phyloP scores from a whole-genome alignment of 345 rosid genomes.

The Eucalyptus sp. region DNA sequence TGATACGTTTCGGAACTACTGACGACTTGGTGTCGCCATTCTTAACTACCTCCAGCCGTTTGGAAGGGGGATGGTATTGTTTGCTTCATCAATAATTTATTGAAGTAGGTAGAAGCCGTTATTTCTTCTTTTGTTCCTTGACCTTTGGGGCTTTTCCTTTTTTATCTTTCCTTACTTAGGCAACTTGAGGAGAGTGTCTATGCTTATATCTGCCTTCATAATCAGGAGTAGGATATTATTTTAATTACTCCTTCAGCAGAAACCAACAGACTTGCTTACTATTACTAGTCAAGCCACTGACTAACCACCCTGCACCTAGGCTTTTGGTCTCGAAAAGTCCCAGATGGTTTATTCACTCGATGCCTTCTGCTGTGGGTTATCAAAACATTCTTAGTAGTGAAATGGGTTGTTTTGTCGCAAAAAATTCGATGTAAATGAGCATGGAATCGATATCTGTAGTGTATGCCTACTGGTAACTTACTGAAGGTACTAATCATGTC shows the following conservation, averaged over 20 bases:
- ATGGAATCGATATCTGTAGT: not conserved
- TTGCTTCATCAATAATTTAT: not conserved
- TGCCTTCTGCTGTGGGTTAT: not conserved
- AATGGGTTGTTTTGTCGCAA: not conserved
- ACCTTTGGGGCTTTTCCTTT: not conserved
- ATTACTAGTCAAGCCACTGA: not conserved
- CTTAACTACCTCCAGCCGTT: not conserved
- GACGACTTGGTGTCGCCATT: not conserved
- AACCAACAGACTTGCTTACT: not conserved
- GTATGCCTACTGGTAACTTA: not conserved
- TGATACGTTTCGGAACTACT: not conserved
- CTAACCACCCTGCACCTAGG: not conserved
- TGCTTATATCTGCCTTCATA: not conserved
- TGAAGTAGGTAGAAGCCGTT: not conserved
- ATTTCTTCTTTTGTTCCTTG: not conserved
- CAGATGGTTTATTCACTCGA: not conserved
- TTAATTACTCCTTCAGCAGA: not conserved
- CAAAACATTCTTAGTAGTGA: not conserved
- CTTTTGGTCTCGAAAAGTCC: not conserved
- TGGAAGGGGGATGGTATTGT: not conserved
- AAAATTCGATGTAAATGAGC: not conserved
- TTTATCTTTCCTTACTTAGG: not conserved
- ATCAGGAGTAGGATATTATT: not conserved
- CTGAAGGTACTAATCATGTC: not conserved
- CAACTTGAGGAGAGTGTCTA: not conserved